A percentile compares a stretch with the other conserved stretches of the same genome.
phyloP scores from a whole-genome alignment of 164 flowering plant species.

The Santalum album region DNA sequence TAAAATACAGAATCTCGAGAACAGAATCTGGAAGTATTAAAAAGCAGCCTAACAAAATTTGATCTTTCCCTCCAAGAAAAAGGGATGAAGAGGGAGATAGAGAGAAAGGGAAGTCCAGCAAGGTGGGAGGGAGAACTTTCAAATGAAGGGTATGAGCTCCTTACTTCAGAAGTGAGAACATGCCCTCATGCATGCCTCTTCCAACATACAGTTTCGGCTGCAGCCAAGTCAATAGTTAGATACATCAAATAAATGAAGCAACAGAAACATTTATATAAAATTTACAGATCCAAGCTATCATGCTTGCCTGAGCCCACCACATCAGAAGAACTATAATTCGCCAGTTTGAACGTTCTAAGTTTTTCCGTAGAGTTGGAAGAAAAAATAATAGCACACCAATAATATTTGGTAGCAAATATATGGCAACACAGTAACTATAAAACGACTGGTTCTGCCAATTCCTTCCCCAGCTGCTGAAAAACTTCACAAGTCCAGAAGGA shows the following conservation, averaged over 20 bases:
- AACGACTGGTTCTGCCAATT: conserved; percentile 60
- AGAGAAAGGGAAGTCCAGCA: not conserved
- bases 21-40: not conserved
- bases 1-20: not conserved
- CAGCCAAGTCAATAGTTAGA: conserved; percentile 3
- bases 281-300: conserved; percentile 7
- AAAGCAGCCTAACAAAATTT: too few species aligned
- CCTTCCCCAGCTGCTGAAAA: conserved; percentile 56
- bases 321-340: conserved; percentile 47
- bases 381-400: conserved; percentile 66
- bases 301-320: conserved; percentile 99
- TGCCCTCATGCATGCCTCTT: conserved; percentile 95
- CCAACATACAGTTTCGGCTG: conserved; percentile 95
- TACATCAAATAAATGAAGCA: not conserved
- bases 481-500: conserved; percentile 70
- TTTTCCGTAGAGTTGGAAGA: conserved; percentile 65
- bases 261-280: not conserved
- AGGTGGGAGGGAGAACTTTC: not conserved
- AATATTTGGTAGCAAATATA: conserved; percentile 75
- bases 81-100: too few species aligned
- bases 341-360: conserved; percentile 82
- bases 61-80: too few species aligned
- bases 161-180: conserved; percentile 86
- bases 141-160: conserved; percentile 9
- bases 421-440: conserved; percentile 55